phyloP scores from a whole-genome alignment of 257 asterid genomes.

The Plantago ovata region DNA sequence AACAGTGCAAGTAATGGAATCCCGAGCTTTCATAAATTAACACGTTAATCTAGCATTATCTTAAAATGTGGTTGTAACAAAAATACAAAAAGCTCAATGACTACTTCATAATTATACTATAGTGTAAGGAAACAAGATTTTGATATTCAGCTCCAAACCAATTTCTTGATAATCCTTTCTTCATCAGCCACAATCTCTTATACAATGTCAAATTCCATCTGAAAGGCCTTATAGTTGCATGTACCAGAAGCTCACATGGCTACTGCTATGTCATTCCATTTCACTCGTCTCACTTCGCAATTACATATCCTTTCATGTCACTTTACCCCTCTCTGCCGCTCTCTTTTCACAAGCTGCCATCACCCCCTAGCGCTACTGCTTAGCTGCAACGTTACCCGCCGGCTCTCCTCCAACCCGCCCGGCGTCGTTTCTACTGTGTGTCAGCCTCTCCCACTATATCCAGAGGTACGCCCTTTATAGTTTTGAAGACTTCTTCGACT shows the following conservation, averaged over 20 bases:
- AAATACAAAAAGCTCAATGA: not conserved
- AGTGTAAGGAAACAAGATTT: not conserved
- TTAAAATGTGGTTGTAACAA: too few species aligned
- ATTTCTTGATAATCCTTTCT: not conserved
- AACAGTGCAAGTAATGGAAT: too few species aligned
- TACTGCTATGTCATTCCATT: slow-evolving; percentile 34
- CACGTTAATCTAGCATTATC: too few species aligned
- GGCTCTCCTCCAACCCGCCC: slow-evolving; percentile 15
- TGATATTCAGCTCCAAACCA: not conserved
- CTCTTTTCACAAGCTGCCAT: slow-evolving; percentile 20
- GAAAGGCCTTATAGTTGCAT: too few species aligned
- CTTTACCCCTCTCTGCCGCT: slow-evolving; percentile 18
- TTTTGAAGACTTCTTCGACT: slow-evolving; percentile 37
- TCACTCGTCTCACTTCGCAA: slow-evolving; percentile 40
- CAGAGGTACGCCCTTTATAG: slow-evolving; percentile 25
- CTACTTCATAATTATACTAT: too few species aligned
- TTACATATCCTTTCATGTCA: slow-evolving; percentile 35
- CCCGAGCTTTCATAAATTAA: too few species aligned
- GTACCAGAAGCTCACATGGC: slow-evolving; percentile 33
- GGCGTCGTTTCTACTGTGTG: slow-evolving; percentile 31
- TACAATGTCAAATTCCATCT: slow-evolving; percentile 5
- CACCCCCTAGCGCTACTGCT: slow-evolving; percentile 15
- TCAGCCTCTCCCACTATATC: slow-evolving; percentile 28
- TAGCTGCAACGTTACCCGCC: slow-evolving; percentile 19
- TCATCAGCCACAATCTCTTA: not conserved